Base-by-base conservation (phyloP, 1,284 basidiomycete species). In the Ganoderma sinense region DNA sequence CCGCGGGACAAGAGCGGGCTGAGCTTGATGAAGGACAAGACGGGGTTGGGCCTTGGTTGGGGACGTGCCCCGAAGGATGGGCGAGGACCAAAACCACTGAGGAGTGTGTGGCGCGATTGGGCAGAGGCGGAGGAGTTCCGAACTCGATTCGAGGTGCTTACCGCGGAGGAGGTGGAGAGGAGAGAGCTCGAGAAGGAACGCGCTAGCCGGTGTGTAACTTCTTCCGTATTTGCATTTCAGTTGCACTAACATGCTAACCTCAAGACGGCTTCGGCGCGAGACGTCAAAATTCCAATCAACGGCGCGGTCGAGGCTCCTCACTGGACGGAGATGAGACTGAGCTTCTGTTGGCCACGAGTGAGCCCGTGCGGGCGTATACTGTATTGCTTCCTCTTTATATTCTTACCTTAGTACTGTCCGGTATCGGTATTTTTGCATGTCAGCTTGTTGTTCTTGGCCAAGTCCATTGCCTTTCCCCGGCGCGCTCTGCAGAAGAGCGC, bases 81-180 rank as follows among this genome's bases (percentile, higher is more conserved):
- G 23, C 83, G 89, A 41, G 94, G 96, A 0, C 94, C 96, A 2
- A 93, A 94, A 78, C 85, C 88, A n/a, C 81, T 99, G 60, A 90
- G 89, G 78, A 94, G 95, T 68, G 93, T 97, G 0, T 99, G 97
- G 96, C 85, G 97, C 63, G 97, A 99, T 78, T 99, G 96, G 95
- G 88, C 88, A 64, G 97, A 99, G 78, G 90, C 93, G 41, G 93
- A 95, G 78, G 95, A 97, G 80, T 98, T 95, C 81, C 89, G 90
- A 70, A 98, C 97, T n/a, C 85, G 92, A 61, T 91, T 98, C 78
- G 92, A 98, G 79, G 90, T 94, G 68, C 80, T 99, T 69, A 94
- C 86, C 14, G 89, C 91, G 33, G 97, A 98, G 79, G 98, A 99
- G 80, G 91, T 98, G 69, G 97, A 97, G 80, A 87, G 90, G 79